Percentiles rank a stretch among this genome's conserved stretches.
These are phyloP conservation scores for Elsinoe necatrix DNA, from an alignment of 2,329 filamentous ascomycete species.

Conservation along the genomic window DNA sequence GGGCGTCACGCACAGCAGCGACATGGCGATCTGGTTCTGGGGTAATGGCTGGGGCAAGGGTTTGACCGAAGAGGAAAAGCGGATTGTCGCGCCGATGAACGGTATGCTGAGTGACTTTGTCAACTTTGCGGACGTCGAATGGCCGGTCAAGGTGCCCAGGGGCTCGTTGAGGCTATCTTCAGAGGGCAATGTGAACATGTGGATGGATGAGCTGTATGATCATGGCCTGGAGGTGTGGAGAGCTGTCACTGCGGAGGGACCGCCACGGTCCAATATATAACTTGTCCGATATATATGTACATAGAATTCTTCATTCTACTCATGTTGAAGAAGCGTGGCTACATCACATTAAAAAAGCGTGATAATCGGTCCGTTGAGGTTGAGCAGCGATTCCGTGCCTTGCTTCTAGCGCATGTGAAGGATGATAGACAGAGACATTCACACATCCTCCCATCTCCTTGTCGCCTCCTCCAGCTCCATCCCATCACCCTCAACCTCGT, in stretches of 20 bases:
- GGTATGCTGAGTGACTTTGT: constrained; percentile 35
- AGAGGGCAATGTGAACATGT: constrained; percentile 40
- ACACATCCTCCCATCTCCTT: neutral
- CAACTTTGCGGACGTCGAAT: constrained; percentile 33
- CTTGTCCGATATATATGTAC: neutral
- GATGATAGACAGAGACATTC: neutral
- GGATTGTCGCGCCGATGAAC: constrained; percentile 33
- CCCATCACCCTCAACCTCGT: too few species aligned
- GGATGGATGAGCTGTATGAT: constrained; percentile 40
- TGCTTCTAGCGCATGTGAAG: too few species aligned
- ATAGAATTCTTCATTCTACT: neutral
- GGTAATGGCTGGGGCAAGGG: constrained; percentile 36
- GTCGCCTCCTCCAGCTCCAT: neutral
- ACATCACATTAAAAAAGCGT: neutral
- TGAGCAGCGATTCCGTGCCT: too few species aligned
- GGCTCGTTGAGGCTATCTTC: constrained; percentile 38
- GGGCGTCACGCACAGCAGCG: constrained; percentile 48
- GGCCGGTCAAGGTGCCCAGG: constrained; percentile 31
- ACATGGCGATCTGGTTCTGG: constrained; percentile 50
- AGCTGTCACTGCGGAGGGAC: constrained; percentile 22
- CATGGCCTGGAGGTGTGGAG: constrained; percentile 44
- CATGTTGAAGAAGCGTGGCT: neutral
- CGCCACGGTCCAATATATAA: neutral
- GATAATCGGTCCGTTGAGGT: too few species aligned
- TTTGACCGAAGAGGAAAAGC: constrained; percentile 39